Percentiles rank a stretch among this genome's conserved stretches.
These are phyloP conservation scores for Raffaelea albimanens DNA, from an alignment of 2,329 filamentous ascomycete species.

Conservation along the genomic window DNA sequence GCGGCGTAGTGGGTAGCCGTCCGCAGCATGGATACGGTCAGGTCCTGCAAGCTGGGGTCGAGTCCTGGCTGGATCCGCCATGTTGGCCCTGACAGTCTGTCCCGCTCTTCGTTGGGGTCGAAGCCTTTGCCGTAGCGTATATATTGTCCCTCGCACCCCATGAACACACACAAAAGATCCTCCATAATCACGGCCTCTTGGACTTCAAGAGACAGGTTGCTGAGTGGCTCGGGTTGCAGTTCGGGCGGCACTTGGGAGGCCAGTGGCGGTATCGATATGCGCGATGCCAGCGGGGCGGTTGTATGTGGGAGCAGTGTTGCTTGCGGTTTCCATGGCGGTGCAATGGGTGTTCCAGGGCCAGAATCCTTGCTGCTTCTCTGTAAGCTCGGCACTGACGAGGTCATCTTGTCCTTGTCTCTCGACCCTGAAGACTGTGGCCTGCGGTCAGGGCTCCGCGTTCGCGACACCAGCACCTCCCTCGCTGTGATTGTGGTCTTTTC, in stretches of 20 bases:
- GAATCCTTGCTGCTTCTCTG: too few relatives aligned
- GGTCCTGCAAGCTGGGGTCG: slow-evolving; percentile 82
- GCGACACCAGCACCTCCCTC: slow-evolving; percentile 51
- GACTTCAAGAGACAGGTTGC: slow-evolving; percentile 63
- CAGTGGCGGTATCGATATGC: slow-evolving; percentile 49
- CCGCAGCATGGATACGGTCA: slow-evolving; percentile 80
- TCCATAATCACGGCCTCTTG: slow-evolving; percentile 86
- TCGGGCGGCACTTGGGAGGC: slow-evolving; percentile 63
- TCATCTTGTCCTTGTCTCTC: slow-evolving; percentile 23
- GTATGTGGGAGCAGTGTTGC: slow-evolving; percentile 62
- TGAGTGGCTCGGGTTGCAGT: slow-evolving; percentile 58
- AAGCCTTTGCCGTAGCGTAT: slow-evolving; percentile 78
- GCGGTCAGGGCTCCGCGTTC: slow-evolving; percentile 49
- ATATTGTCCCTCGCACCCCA: slow-evolving; percentile 98
- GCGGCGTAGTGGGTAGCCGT: slow-evolving; percentile 92
- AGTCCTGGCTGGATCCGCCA: slow-evolving; percentile 75
- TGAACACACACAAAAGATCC: slow-evolving; percentile 87
- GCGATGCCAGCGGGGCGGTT: slow-evolving; percentile 60
- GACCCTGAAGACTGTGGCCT: slow-evolving; percentile 17
- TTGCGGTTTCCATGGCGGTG: slow-evolving; percentile 61
- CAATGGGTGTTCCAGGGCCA: background rate
- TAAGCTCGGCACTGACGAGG: too few relatives aligned
- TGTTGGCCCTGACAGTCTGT: slow-evolving; percentile 70
- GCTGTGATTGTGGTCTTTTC: slow-evolving; percentile 46
- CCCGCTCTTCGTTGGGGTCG: slow-evolving; percentile 75